Evolutionary conservation across 2,329 filamentous ascomycete species (phyloP), one percentile per base, ranked within the genome.

Genomic region (Penicillium sp.): DNA sequence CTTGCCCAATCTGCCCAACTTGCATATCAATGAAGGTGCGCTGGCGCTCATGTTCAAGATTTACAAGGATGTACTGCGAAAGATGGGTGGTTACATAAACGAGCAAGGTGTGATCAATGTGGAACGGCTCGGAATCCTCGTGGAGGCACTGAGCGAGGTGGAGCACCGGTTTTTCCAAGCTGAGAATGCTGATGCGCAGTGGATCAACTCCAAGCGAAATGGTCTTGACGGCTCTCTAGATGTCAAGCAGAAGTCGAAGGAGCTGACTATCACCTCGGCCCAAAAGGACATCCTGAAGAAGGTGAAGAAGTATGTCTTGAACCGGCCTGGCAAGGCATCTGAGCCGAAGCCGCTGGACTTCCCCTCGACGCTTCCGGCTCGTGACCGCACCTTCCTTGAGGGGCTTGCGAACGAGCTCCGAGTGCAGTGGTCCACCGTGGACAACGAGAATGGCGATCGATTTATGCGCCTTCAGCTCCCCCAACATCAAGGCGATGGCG

Each of bases 1-100:
- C 80, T 84, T 99, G 76, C 95, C 95, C 3, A 97, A 99, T 78
- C 83, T 99, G 59, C 96, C 96, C 5, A 91, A 96, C 72, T 80
- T 99, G 65, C 95, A 99, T 78, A 99, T 99, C 78, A 99, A 99
- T 77, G 96, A 99, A 78, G 96, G 95, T 65, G 95, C 96, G 22
- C 81, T 99, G 76, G 91, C 94, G 25, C 89, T 95, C 73, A 99
- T 99, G 95, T 99, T 99, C 76, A 90, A 90, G 72, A 88, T 96
- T 61, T 99, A 99, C 83, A 98, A 98, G 78, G 84, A 89, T 50
- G 88, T 96, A 39, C 81, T 99, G 60, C 93, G 93, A 7, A 88
- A 89, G 72, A 89, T 92, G 70, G 90, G 91, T 58, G 95, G 95
- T 5, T 99, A 98, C 75, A 94, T 99, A 78, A 99, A 99, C 76